Evolutionary conservation across 768 basidiomycete species (phyloP).

Genomic region (Hypholoma sublateritium): DNA sequence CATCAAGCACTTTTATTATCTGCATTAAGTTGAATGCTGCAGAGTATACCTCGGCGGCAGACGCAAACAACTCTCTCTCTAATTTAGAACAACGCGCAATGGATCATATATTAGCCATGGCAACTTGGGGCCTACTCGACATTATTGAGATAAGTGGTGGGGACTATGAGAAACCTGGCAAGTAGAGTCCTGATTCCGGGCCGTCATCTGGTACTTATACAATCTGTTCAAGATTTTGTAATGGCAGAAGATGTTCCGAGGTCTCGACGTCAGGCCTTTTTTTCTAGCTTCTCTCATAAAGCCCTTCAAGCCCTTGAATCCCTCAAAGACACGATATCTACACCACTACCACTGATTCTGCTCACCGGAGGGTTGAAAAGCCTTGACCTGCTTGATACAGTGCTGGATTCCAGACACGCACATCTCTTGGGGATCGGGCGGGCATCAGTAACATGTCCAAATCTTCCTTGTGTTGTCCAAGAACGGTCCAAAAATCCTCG

Average conservation of each 20-base stretch:
- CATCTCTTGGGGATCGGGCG: slow-evolving; percentile 81
- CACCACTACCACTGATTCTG: slow-evolving; percentile 57
- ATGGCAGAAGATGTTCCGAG: slow-evolving; percentile 14
- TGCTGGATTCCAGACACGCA: slow-evolving; percentile 54
- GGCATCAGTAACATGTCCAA: slow-evolving; percentile 59
- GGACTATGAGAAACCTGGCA: slow-evolving; percentile 79
- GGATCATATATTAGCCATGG: slow-evolving; percentile 58
- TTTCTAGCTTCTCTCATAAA: slow-evolving; percentile 61
- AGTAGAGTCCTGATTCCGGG: not conserved
- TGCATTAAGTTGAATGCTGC: slow-evolving; percentile 82
- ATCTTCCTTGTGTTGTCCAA: slow-evolving; percentile 47
- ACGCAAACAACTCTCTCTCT: slow-evolving; percentile 12
- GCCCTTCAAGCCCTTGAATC: slow-evolving; percentile 48
- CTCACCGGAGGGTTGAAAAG: slow-evolving; percentile 81
- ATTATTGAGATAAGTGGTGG: slow-evolving; percentile 90
- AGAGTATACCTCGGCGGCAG: slow-evolving; percentile 54
- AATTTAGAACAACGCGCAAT: slow-evolving; percentile 48
- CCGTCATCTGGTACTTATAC: not conserved
- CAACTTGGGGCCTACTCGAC: slow-evolving; percentile 67
- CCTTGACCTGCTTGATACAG: slow-evolving; percentile 51
- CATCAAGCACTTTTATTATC: slow-evolving; percentile 61
- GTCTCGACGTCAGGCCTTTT: slow-evolving; percentile 67
- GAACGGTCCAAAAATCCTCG: slow-evolving; percentile 18
- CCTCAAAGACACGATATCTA: slow-evolving; percentile 27
- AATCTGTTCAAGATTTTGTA: slow-evolving; percentile 44